Evolutionary conservation across 108 stramenopile species (phyloP).

Genomic region (Cyclostephanos tholiformis): DNA sequence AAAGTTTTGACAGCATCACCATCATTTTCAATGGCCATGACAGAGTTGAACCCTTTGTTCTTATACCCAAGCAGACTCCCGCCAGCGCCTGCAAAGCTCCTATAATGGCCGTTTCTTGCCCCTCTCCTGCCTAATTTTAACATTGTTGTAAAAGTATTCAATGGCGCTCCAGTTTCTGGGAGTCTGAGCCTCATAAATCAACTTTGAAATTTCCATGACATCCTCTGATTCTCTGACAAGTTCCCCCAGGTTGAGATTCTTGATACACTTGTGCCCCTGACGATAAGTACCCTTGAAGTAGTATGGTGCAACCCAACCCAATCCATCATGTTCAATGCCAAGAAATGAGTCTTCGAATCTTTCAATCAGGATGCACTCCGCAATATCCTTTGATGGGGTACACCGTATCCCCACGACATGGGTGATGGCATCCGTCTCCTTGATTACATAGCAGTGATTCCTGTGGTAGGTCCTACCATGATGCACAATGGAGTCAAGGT

Average conservation of each 20-base stretch:
- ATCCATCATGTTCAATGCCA: slow-evolving; percentile 37
- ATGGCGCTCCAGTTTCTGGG: slow-evolving; percentile 32
- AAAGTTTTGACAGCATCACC: slow-evolving; percentile 36
- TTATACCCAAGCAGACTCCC: slow-evolving; percentile 47
- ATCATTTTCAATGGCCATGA: slow-evolving; percentile 48
- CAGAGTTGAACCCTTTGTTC: slow-evolving; percentile 38
- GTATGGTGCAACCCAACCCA: slow-evolving; percentile 8
- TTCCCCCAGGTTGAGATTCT: slow-evolving; percentile 18
- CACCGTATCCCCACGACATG: slow-evolving; percentile 31
- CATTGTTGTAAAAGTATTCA: slow-evolving; percentile 39
- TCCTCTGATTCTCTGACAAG: slow-evolving; percentile 14
- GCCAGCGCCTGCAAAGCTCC: slow-evolving; percentile 54
- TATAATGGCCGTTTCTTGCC: not conserved
- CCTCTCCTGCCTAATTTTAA: slow-evolving; percentile 5
- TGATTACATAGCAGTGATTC: slow-evolving; percentile 21
- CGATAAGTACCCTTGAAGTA: slow-evolving; percentile 4
- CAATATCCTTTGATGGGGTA: slow-evolving; percentile 19
- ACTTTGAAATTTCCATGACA: slow-evolving; percentile 21
- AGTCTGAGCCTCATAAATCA: slow-evolving; percentile 41
- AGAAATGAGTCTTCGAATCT: slow-evolving; percentile 38
- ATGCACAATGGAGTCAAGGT: slow-evolving; percentile 8
- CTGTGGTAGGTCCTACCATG: slow-evolving; percentile 13
- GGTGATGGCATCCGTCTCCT: slow-evolving; percentile 2
- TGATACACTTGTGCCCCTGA: slow-evolving; percentile 24
- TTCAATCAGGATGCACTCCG: slow-evolving; percentile 30